These are phyloP conservation scores for Carex myosuroides DNA, from an alignment of 176 grass and related monocot species.

Conservation along the genomic window DNA sequence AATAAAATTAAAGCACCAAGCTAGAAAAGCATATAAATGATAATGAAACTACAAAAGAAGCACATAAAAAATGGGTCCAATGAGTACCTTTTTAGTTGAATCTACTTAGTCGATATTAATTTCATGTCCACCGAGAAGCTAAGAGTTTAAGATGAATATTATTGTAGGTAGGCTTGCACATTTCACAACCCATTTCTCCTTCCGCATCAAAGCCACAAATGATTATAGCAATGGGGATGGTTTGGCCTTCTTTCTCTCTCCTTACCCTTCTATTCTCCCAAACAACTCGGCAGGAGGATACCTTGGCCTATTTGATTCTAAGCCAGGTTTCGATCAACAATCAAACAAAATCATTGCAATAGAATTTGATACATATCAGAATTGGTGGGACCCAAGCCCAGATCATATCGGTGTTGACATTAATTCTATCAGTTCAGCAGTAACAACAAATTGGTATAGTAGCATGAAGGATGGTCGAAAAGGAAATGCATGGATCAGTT, in stretches of 20 bases:
- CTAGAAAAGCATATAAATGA: background rate
- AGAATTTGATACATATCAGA: slow-evolving; percentile 69
- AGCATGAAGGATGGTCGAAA: slow-evolving; percentile 51
- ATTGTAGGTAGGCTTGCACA: slow-evolving; percentile 35
- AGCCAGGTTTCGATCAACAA: background rate
- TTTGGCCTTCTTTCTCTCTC: slow-evolving; percentile 71
- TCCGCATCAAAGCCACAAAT: slow-evolving; percentile 40
- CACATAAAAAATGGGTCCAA: background rate
- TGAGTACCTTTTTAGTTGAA: background rate
- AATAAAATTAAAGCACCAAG: background rate
- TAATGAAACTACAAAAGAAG: background rate
- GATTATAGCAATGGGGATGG: slow-evolving; percentile 42
- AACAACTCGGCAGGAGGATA: slow-evolving; percentile 39
- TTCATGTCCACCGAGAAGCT: background rate
- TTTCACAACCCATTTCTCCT: slow-evolving; percentile 60
- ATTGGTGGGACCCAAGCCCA: slow-evolving; percentile 51
- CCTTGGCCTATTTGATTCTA: slow-evolving; percentile 60
- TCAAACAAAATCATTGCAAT: slow-evolving; percentile 40
- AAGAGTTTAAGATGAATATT: background rate
- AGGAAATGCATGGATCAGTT: slow-evolving; percentile 57
- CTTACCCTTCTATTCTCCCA: slow-evolving; percentile 51
- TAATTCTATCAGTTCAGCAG: slow-evolving; percentile 37
- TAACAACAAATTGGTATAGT: slow-evolving; percentile 34
- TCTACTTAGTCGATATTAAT: background rate
- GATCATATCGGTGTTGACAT: slow-evolving; percentile 67